Evolutionary conservation across 2,329 filamentous ascomycete genomes (phyloP).

Genomic region (Botrytis fabae): DNA sequence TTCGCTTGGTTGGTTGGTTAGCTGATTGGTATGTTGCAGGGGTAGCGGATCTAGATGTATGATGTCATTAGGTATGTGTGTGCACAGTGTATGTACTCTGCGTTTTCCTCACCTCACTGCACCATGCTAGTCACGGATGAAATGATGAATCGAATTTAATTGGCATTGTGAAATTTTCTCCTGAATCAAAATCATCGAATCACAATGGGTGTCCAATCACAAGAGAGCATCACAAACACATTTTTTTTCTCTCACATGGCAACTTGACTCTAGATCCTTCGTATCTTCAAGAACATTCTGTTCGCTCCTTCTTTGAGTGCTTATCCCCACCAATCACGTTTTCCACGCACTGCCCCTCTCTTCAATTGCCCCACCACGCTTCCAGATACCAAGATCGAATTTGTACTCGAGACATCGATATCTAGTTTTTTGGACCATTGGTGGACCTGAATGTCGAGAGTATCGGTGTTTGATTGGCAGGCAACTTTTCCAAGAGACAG

Average conservation of each 20-base stretch:
- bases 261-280: not conserved
- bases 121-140: not conserved
- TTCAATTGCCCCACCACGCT: not conserved
- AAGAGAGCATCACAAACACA: not conserved
- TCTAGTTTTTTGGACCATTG: not conserved
- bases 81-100: not conserved
- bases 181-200: not conserved
- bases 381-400: not conserved
- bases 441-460: too few species aligned
- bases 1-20: not conserved
- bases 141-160: not conserved
- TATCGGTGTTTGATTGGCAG: not conserved
- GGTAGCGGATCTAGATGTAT: not conserved
- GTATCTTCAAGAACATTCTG: conserved; percentile 3
- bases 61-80: not conserved
- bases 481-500: not conserved
- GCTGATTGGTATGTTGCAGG: not conserved
- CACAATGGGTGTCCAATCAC: not conserved
- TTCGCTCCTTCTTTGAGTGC: not conserved
- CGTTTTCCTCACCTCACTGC: not conserved
- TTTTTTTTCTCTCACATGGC: not conserved
- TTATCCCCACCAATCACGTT: not conserved
- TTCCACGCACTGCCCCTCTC: conserved; percentile 2
- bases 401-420: conserved; percentile 4
- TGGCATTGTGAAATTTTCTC: not conserved